Evolutionary conservation across 148 eudicot genomes (phyloP).

Genomic region (Persicaria tinctoria): DNA sequence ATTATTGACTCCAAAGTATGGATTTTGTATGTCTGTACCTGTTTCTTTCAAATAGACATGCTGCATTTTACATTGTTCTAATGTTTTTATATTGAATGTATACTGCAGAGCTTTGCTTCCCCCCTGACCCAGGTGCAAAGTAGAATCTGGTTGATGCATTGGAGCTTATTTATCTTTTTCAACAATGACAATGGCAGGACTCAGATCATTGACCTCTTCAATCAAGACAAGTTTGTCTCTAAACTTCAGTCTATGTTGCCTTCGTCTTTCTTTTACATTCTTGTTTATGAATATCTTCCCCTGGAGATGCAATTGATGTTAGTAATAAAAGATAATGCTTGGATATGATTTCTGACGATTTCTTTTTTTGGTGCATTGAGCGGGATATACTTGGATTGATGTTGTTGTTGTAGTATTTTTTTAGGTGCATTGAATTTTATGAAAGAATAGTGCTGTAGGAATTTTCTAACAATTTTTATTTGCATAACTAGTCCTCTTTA

Average conservation of each 20-base stretch:
- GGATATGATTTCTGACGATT: neutral
- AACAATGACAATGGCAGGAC: constrained; percentile 96
- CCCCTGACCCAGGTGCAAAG: constrained; percentile 84
- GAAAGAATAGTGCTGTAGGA: no score
- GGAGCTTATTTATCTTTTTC: constrained; percentile 95
- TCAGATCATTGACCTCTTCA: constrained; percentile 85
- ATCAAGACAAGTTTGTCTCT: constrained; percentile 79
- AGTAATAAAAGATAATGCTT: neutral
- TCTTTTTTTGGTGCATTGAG: no score
- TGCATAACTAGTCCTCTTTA: neutral
- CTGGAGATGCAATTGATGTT: neutral
- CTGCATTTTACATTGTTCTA: constrained; percentile 6
- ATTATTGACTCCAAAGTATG: constrained; percentile 76
- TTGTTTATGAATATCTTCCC: neutral
- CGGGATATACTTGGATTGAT: no score
- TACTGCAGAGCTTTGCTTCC: constrained; percentile 68
- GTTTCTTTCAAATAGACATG: neutral
- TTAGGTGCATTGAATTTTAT: no score
- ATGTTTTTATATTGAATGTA: constrained; percentile 16
- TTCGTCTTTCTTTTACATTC: neutral
- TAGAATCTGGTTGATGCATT: constrained; percentile 97
- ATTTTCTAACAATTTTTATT: no score
- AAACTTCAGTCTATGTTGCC: constrained; percentile 7
- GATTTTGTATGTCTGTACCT: neutral
- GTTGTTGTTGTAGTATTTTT: no score